A percentile compares a stretch with the other conserved stretches of the same genome.
Evolutionary conservation across 345 rosid species (phyloP).

Genomic region (Arabidopsis suecica): DNA sequence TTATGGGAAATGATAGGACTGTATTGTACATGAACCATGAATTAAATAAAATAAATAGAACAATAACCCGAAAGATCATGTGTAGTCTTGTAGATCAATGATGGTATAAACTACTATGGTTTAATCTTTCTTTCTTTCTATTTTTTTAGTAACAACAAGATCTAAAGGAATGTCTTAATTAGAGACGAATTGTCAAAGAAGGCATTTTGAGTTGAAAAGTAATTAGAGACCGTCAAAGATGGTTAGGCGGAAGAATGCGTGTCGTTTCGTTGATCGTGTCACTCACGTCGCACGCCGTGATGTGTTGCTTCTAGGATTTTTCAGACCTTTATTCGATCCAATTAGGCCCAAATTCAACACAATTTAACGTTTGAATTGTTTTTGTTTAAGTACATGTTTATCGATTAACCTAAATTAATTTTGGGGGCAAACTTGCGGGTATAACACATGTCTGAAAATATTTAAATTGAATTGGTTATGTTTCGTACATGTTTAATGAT

Average conservation of each 20-base stretch:
- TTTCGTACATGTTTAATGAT: no score
- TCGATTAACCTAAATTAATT: no score
- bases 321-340: background rate
- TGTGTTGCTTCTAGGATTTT: conserved; percentile 12
- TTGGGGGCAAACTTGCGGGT: no score
- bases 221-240: conserved; percentile 5
- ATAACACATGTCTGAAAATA: no score
- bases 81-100: conserved; percentile 1
- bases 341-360: background rate
- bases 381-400: no score
- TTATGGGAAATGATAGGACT: background rate
- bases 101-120: background rate
- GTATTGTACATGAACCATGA: no score
- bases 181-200: conserved; percentile 1
- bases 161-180: conserved; percentile 3
- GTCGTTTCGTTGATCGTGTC: conserved; percentile 13
- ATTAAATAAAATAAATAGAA: background rate
- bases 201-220: background rate
- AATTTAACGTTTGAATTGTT: background rate
- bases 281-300: conserved; percentile 34
- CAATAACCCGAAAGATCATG: background rate
- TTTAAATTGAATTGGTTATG: no score
- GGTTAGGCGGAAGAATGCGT: conserved; percentile 32
- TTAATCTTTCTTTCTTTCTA: background rate
- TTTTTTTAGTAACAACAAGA: background rate